Base-by-base conservation (phyloP, 2,329 filamentous ascomycete species). In the Cryphonectria parasitica region DNA sequence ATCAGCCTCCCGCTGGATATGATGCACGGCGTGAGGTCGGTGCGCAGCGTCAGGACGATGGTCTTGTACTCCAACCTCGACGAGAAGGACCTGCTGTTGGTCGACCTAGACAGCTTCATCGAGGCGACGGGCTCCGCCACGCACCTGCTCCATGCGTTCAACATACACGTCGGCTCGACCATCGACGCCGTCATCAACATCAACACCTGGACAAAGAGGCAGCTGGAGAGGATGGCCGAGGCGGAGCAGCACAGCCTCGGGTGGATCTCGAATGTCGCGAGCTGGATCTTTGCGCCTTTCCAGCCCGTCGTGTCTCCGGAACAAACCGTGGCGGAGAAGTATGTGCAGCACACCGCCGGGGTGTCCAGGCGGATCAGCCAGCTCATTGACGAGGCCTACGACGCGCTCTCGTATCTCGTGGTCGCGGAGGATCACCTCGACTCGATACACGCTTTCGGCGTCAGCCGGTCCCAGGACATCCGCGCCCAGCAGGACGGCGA, bases 31-130 rank as follows among this genome's bases (percentile, higher is more conserved):
- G 92, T 95, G 79, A 84, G 89, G 2, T 90, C 91, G 0, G 90
- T 96, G 49, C 88, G 92, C 56, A 92, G 95, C 75, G 81, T 96
- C 34, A 88, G 91, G 43, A 90, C 89, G 36, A 85, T 94, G 61
- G 91, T 97, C 45, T 86, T 88, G 54, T 89, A 90, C 80, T 93
- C 91, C 74, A 85, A 88, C 31, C 83, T 96, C 0, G 88, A 89
- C 36, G 88, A 88, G 56, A 88, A 88, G 41, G 87, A 91, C 49
- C 91, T 94, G 79, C 86, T 97, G 17, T 88, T 92, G 5, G 85
- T 90, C 31, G 92, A 95, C 77, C 92, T 97, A 69, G 88, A 92
- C 73, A 88, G 88, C 65, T 97, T 95, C 79, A 88, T 96, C 74
- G 88, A 91, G 13, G 89, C 88, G 0, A 90, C 91, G 1, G 84